Evolutionary conservation across 169 alveolate species (phyloP).

Genomic region (Eimeria praecox): DNA sequence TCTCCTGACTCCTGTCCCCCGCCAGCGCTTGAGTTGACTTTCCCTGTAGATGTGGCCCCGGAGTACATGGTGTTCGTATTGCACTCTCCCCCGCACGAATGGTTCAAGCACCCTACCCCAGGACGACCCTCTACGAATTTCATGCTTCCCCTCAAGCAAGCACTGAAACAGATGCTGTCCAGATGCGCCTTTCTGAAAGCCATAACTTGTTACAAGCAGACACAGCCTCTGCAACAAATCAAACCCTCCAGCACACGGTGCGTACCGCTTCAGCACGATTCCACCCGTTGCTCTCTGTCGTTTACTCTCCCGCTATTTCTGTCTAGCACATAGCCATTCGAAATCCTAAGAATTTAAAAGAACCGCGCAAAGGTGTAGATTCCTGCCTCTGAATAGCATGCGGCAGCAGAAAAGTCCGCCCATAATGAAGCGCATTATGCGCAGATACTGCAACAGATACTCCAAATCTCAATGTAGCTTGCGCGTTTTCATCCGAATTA

Average conservation of each 20-base stretch:
- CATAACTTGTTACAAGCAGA: slow-evolving; percentile 15
- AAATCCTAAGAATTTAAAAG: too few species aligned
- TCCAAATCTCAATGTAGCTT: not conserved
- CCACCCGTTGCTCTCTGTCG: not conserved
- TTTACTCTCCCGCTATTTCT: not conserved
- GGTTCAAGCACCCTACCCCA: slow-evolving; percentile 70
- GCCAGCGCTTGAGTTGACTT: slow-evolving; percentile 32
- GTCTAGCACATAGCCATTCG: not conserved
- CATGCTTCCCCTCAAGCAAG: slow-evolving; percentile 53
- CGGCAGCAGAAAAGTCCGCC: not conserved
- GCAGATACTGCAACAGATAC: too few species aligned
- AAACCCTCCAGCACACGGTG: slow-evolving; percentile 42
- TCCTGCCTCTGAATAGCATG: not conserved
- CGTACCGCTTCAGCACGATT: not conserved
- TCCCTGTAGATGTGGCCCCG: slow-evolving; percentile 67
- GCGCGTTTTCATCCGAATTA: not conserved
- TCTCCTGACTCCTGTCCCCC: slow-evolving; percentile 55
- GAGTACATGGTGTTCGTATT: slow-evolving; percentile 61
- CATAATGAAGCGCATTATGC: not conserved
- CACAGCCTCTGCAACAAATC: slow-evolving; percentile 28
- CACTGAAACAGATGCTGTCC: slow-evolving; percentile 10
- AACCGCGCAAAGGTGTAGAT: not conserved
- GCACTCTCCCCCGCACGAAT: slow-evolving; percentile 69
- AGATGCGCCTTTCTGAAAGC: slow-evolving; percentile 32
- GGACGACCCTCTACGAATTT: slow-evolving; percentile 77